Base-by-base conservation (phyloP, 257 asterid genomes). In the Cruciata laevipes region DNA sequence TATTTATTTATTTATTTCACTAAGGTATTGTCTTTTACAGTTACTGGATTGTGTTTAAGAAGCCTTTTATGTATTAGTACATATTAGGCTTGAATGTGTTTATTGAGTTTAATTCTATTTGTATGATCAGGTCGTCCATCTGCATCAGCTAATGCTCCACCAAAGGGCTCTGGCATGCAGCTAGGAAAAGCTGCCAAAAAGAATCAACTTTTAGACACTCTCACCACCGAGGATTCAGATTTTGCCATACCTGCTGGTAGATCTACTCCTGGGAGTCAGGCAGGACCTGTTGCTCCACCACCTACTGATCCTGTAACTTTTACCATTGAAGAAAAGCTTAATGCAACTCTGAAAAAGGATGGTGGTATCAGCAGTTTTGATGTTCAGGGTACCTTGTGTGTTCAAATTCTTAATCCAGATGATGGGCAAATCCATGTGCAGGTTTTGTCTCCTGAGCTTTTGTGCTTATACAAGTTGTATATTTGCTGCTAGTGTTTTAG, bases 341-440 rank as follows among this genome's bases (percentile, higher is more conserved):
- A 82, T 61, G 81, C 88, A 40, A 81, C 87, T 21, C 69, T 92
- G 71, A 92, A 83, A 77, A 86, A 84, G 69, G 97, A 92, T 55
- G 98, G 98, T 73, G 96, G 98, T 74, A 75, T 89, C 63, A 83
- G 85, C 72, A 89, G 76, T 83, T 92, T 89, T 69, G 98, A 86
- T 61, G 79, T 92, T 67, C 98, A 87, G 89, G 98, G 98, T 55
- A 78, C 84, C 68, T 72, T 91, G 80, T 83, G 89, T 30, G 95
- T 91, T 72, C 97, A 89, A 83, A 78, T 91, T 74, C 88, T 91
- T 56, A 84, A 79, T 75, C 95, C 83, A 77, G 96, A 91, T 49
- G 95, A 91, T 78, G 98, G 95, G 35, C 72, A 74, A 74, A 86
- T 91, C 81, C 98, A 87, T 82, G 96, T 91, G 80, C 96, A 91